Base-by-base conservation (phyloP, 257 asterid genomes). In the Mitragyna speciosa region DNA sequence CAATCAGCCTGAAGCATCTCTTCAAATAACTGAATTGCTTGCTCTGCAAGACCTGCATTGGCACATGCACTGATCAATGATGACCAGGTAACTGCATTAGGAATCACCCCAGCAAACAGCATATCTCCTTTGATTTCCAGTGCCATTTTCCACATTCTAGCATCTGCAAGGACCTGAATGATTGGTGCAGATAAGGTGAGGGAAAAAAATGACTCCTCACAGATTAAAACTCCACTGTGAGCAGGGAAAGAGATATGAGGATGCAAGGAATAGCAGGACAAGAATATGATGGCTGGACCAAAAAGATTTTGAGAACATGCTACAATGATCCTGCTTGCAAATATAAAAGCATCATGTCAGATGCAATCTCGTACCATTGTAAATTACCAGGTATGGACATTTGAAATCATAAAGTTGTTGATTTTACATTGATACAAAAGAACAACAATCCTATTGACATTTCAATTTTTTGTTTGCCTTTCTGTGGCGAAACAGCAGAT, bases 11-110 rank as follows among this genome's bases (percentile, higher is more conserved):
- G 91, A 80, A 95, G 92, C 99, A 95, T 95, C 85, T 95, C 99
- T 77, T 89, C 90, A 84, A 95, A 92, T 77, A 95, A 77, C 41
- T 77, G 83, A 75, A 89, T 82, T 81, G 97, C 89, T 84, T 92
- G 90, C 82, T 93, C 99, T 56, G 91, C 89, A n/a, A 91, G 90
- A 80, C 99, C 96, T 76, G 92, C 90, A 88, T 89, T 93, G 74
- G 99, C 98, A 77, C 92, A 93, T 82, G 99, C 97, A 81, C 90
- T 92, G 85, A 95, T 90, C 94, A 93, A 86, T 47, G 99, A 90
- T 82, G 94, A 88, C 99, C 99, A 95, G 36, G 97, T 90, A 74
- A 95, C 83, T 64, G 87, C 84, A 85, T 92, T 88, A 81, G 94
- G 99, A 86, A 79, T 79, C 85, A 95, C 92, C 72, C 97, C 91